These are phyloP conservation scores for Sequoiadendron giganteum DNA, from an alignment of 75 land plant genomes.

Conservation along the genomic window DNA sequence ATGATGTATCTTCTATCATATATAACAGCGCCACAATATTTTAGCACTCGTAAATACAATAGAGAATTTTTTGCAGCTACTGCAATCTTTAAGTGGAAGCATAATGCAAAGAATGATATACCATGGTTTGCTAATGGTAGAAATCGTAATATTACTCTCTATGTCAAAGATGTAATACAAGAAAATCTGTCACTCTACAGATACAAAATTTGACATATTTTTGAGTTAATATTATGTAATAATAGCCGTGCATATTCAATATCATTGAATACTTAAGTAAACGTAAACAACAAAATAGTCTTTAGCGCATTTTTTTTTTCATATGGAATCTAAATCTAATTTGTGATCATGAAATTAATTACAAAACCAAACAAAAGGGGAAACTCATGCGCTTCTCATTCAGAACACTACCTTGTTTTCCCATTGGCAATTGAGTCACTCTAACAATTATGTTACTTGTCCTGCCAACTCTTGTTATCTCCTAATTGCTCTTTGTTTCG, in stretches of 20 bases:
- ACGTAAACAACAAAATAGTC: too few species aligned
- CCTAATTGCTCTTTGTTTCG: background rate
- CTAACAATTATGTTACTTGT: background rate
- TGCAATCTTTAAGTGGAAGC: background rate
- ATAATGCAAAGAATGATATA: background rate
- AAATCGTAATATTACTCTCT: background rate
- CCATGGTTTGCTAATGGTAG: background rate
- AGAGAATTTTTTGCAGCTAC: background rate
- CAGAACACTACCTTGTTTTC: background rate
- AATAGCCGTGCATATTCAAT: too few species aligned
- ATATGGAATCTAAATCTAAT: too few species aligned
- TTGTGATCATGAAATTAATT: background rate
- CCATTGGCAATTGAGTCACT: background rate
- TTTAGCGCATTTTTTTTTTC: too few species aligned
- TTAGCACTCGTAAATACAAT: background rate
- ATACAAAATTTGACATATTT: too few species aligned
- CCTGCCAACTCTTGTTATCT: background rate
- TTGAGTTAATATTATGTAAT: too few species aligned
- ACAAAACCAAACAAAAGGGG: background rate
- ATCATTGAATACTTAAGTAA: too few species aligned
- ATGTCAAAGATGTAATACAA: background rate
- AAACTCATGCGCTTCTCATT: background rate
- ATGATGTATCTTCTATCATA: background rate
- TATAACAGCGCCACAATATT: background rate
- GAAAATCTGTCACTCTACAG: background rate